Evolutionary conservation across 2,329 filamentous ascomycete genomes (phyloP), one percentile per base, ranked within the genome.

Genomic region (Fonsecaea erecta): DNA sequence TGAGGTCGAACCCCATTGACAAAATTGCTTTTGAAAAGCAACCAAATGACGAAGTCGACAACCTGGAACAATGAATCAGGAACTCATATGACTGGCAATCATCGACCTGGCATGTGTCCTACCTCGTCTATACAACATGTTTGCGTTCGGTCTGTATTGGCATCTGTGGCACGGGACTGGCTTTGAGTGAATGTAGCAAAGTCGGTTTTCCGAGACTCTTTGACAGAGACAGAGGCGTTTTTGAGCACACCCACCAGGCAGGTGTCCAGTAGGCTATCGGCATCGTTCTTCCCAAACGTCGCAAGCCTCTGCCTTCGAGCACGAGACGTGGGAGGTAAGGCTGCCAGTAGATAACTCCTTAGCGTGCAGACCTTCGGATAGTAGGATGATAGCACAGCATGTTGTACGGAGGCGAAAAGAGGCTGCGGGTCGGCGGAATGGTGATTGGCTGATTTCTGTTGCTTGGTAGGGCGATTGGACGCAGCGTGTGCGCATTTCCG

Each of bases 21-120:
- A 21, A 75, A 74, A 34, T 82, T 79, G 16, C 81, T 77, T 12
- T 85, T 86, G 76, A 96, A 97, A 1, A 97, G 80, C 9, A 86
- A 82, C 86, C 90, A 93, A 48, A 97, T 86, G 30, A 86, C 85
- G 75, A 91, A 92, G 73, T 93, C 89, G 51, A 94, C 83, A 71
- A 94, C 85, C 90, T 93, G 71, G n/a, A 28, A 18, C 43, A 28
- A n/a, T 35, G 7, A 48, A 34, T 60, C 30, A 60, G 46, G 14
- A 16, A 3, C 3, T 3, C 18, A 11, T 37, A 21, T 11, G 40
- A 28, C 12, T 11, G 9, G 7, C 7, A 52, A 60, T 26, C 2
- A 11, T 26, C 18, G 54, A 40, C 46, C 43, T 40, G 46, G 64
- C 59, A 48, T 26, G 37, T 32, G 34, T 59, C 60, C 65, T 78